Conservation (phyloP, 139 green algal species). For the Ostreobium quekettii region DNA sequence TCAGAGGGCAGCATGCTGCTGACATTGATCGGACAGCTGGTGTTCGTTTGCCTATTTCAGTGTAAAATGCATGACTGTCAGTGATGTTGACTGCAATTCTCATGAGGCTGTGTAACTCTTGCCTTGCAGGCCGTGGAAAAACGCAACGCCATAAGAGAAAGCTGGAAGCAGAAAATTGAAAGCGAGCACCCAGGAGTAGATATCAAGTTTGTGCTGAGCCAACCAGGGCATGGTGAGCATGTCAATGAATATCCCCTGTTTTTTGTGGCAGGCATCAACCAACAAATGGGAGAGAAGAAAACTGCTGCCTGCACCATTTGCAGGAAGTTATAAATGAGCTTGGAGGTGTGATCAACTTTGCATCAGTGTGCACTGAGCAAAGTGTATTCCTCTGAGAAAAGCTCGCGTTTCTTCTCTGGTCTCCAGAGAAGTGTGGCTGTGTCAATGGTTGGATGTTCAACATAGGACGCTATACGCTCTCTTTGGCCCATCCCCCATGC, state of each 20-base stretch:
- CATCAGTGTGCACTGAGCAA: not conserved
- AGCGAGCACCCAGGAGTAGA: not conserved
- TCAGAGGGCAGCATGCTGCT: too few relatives aligned
- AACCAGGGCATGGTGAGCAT: not conserved
- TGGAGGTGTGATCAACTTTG: not conserved
- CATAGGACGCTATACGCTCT: not conserved
- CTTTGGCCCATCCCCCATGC: not conserved
- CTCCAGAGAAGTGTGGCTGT: too few relatives aligned
- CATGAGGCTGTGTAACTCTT: too few relatives aligned
- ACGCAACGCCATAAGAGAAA: constrained; percentile 1
- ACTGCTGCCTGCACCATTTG: not conserved
- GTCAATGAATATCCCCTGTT: not conserved
- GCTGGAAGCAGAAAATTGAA: not conserved
- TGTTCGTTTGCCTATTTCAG: too few relatives aligned
- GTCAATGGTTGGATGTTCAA: not conserved
- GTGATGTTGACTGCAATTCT: too few relatives aligned
- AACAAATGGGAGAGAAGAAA: not conserved
- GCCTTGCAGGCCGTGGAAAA: not conserved
- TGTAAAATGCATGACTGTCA: too few relatives aligned
- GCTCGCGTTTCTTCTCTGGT: not conserved
- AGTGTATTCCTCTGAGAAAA: not conserved
- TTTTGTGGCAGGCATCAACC: not conserved
- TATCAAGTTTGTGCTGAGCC: constrained; percentile 10
- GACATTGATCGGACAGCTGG: too few relatives aligned
- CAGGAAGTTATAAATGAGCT: not conserved